Evolutionary conservation across 306 rosid genomes (phyloP).

Genomic region (Quillaja saponaria): DNA sequence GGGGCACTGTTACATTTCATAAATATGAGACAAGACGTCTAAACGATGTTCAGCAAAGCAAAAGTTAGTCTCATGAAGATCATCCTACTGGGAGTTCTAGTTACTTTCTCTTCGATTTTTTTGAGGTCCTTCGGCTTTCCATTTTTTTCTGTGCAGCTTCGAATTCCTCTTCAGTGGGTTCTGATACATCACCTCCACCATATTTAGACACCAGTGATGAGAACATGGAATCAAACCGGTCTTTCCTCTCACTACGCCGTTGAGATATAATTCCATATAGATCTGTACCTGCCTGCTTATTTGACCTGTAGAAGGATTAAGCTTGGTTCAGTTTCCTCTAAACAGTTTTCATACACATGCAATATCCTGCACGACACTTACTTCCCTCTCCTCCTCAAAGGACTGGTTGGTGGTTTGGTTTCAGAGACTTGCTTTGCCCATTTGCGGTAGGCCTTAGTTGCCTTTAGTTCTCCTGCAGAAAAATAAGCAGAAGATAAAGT

Average conservation of each 20-base stretch:
- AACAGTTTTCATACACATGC: constrained; percentile 7
- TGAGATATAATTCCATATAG: constrained; percentile 64
- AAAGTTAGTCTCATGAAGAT: neutral
- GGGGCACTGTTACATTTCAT: no score
- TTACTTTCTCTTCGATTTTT: constrained; percentile 64
- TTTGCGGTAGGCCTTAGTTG: constrained; percentile 65
- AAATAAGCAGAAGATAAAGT: neutral
- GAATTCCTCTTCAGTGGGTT: constrained; percentile 87
- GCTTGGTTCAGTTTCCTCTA: constrained; percentile 5
- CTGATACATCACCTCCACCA: constrained; percentile 52
- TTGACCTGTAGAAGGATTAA: constrained; percentile 50
- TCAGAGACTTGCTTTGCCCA: constrained; percentile 80
- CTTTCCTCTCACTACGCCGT: constrained; percentile 64
- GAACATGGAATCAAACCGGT: constrained; percentile 70
- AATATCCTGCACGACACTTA: constrained; percentile 39
- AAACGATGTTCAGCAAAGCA: neutral
- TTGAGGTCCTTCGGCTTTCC: constrained; percentile 58
- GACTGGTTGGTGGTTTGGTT: constrained; percentile 82
- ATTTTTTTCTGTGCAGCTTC: constrained; percentile 74
- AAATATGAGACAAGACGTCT: neutral
- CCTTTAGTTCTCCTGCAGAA: constrained; percentile 65
- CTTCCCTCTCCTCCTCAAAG: constrained; percentile 57
- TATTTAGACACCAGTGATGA: constrained; percentile 75
- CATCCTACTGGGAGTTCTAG: neutral
- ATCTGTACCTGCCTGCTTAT: constrained; percentile 53